Evolutionary conservation across 257 asterid species (phyloP), one percentile per base, ranked within the genome.

Genomic region (Catharanthus roseus): DNA sequence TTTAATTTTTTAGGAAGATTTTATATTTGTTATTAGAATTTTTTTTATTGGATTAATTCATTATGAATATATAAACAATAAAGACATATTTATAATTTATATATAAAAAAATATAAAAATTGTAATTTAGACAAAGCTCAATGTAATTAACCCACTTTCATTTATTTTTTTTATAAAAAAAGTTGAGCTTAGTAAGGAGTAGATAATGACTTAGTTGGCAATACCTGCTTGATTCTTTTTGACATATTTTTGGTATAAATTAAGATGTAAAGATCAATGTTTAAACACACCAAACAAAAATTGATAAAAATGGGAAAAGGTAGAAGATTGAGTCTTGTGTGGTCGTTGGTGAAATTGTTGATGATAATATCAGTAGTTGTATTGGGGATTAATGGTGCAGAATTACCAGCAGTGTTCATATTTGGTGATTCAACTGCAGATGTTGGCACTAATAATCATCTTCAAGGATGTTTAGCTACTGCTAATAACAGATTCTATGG

Each of bases 391-490:
- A 57, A n/a, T n/a, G n/a, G 12, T 57, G 80, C 77, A 65, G 69
- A 60, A 15, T 56, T 76, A 66, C 75, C 76, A 56, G 71, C 77
- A 1, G 55, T 84, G 0, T 86, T 84, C 76, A 65, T 86, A 10
- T 82, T 86, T 34, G 91, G 91, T 7, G 89, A 86, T 67, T 86
- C 91, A 6, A 84, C 86, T 0, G 85, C 80, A 26, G 91, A 86
- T 67, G 91, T 81, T 67, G 91, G 91, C 23, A 84, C 89, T 26
- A 86, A 86, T 42, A 77, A 78, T 38, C 31, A 73, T 45, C 31
- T 84, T 24, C 10, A 65, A 36, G 63, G 42, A 0, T 74, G 80
- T 76, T 31, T 6, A n/a, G 83, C 84, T 5, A 73, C 36, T 28
- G 89, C 89, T 51, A 63, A 86, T 49, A 77, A 84, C 58, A 87